Base-by-base conservation (phyloP, 768 basidiomycete species). In the Trametes villosa region DNA sequence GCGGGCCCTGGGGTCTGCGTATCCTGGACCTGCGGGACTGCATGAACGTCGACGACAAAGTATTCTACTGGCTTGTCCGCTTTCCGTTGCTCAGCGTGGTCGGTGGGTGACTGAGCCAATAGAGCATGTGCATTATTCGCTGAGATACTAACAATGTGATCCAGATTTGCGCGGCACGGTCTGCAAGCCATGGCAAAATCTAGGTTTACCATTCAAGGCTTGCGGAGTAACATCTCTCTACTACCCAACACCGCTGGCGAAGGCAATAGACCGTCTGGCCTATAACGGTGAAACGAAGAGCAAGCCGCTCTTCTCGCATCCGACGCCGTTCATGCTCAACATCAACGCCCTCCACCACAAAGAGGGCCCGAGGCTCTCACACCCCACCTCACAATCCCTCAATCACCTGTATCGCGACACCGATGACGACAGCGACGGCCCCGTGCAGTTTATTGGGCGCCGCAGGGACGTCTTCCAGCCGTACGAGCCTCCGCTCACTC, bases 71-170 rank as follows among this genome's bases (percentile, higher is more conserved):
- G 31, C 73, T 91, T 0, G 36, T 60, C 44, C 73, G 69, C 22
- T 86, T 91, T 59, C 82, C 83, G 20, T 77, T 89, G 34, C 81
- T 91, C 27, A 81, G 81, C 27, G 82, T 82, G 20, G 63, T 91
- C 64, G 89, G 88, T 87, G 52, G 30, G 83, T 80, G 34, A 8
- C n/a, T 22, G 12, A 11, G 4, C 20, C 12, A 27, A 11, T 26
- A 4, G n/a, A 34, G 20, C 33, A 9, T 5, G n/a, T 24, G 20
- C 34, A n/a, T 20, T 12, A 12, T 17, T n/a, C 18, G 17, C n/a
- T 24, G 9, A 36, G 22, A 26, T 34, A 22, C 11, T 29, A 31
- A 24, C 7, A 26, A 30, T 29, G 13, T 53, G 22, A 20, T 41
- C 12, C 51, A 76, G 75, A 76, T 60, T 56, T 75, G 2, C 68